Conservation (phyloP, 2,329 filamentous ascomycete genomes). For the Colletotrichum coccodes region DNA sequence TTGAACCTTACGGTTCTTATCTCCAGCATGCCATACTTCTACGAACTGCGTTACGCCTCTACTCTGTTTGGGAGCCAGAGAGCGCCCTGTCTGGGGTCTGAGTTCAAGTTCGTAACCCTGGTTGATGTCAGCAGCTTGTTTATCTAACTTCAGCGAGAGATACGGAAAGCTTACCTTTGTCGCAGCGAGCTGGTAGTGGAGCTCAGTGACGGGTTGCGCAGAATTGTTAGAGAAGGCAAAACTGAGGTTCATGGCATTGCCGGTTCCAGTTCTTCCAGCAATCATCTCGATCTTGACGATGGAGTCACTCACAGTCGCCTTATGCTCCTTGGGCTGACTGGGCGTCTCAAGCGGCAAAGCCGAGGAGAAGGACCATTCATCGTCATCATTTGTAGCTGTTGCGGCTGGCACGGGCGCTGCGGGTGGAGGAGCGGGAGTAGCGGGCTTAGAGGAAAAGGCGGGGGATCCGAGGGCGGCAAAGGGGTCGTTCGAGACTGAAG, state of each 20-base stretch:
- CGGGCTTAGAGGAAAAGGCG: constrained; percentile 49
- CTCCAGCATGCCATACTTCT: constrained; percentile 77
- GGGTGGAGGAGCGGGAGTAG: constrained; percentile 44
- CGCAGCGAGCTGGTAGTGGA: constrained; percentile 93
- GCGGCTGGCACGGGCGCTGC: constrained; percentile 39
- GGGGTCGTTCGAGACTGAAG: constrained; percentile 53
- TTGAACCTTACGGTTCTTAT: constrained; percentile 74
- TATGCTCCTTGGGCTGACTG: constrained; percentile 68
- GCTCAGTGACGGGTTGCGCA: constrained; percentile 74
- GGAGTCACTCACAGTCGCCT: constrained; percentile 75
- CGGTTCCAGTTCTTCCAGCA: constrained; percentile 67
- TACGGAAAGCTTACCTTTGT: constrained; percentile 75
- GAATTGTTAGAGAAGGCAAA: constrained; percentile 89
- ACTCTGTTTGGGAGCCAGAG: constrained; percentile 77
- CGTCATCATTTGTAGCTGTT: constrained; percentile 69
- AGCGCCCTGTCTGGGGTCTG: constrained; percentile 85
- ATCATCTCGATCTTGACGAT: constrained; percentile 79
- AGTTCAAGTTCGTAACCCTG: constrained; percentile 85
- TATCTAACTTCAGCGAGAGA: not conserved
- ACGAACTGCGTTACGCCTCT: constrained; percentile 85
- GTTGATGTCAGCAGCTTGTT: constrained; percentile 31
- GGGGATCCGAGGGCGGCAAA: constrained; percentile 56
- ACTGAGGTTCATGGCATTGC: constrained; percentile 72
- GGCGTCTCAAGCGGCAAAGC: constrained; percentile 73
- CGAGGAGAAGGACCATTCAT: constrained; percentile 95